Percentiles rank a stretch among this genome's conserved stretches.
These are phyloP conservation scores for Gymnopus androsaceus DNA, from an alignment of 1,284 basidiomycete species.

Conservation along the genomic window DNA sequence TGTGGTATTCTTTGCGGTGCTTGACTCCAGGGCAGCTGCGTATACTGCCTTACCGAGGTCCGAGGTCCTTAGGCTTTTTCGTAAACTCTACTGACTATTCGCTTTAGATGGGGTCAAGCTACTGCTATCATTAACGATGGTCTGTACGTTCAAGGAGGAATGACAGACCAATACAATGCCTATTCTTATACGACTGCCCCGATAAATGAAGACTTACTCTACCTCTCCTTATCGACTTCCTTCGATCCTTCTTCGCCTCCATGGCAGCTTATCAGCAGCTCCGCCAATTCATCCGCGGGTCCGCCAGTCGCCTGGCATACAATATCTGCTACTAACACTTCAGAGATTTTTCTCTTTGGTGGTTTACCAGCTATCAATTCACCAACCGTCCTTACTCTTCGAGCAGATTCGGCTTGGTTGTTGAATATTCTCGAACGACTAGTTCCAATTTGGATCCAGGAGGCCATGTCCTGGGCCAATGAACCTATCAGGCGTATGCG, in stretches of 20 bases:
- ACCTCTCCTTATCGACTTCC: conserved; percentile 60
- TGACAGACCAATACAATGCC: conserved; percentile 67
- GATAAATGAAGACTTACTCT: conserved; percentile 68
- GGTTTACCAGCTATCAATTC: conserved; percentile 70
- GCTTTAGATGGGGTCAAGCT: conserved; percentile 80
- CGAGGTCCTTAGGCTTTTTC: background rate
- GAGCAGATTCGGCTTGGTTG: conserved; percentile 64
- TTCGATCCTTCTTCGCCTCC: conserved; percentile 66
- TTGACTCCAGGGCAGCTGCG: conserved; percentile 16
- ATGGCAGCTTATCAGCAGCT: conserved; percentile 59
- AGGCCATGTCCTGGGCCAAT: conserved; percentile 57
- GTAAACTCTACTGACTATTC: background rate
- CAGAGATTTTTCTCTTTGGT: conserved; percentile 67
- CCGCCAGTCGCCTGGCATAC: conserved; percentile 82
- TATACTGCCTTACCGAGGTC: conserved; percentile 28
- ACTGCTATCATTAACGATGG: conserved; percentile 58
- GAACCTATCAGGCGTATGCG: conserved; percentile 76
- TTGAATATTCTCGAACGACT: conserved; percentile 45
- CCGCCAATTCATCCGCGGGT: conserved; percentile 48
- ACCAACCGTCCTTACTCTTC: conserved; percentile 48
- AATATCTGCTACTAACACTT: conserved; percentile 61
- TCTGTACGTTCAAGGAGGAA: conserved; percentile 78
- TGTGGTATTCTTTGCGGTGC: background rate
- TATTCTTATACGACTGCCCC: conserved; percentile 77
- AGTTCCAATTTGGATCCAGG: conserved; percentile 47